Base-by-base conservation (phyloP, 2,329 filamentous ascomycete genomes). In the Phaeophleospora eucalypticola region DNA sequence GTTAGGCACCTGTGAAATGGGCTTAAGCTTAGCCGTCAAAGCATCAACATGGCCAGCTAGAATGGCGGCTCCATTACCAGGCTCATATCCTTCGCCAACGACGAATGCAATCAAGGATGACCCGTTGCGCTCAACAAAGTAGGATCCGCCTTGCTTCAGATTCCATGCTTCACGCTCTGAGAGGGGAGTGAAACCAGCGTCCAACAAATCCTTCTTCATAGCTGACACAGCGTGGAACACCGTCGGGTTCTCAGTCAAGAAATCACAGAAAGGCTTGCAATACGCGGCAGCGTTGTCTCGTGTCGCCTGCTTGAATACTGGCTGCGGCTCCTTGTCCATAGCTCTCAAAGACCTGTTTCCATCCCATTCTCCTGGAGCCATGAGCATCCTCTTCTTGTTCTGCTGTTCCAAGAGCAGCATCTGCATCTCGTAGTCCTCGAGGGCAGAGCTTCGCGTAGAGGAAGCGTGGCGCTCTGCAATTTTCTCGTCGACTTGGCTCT, bases 1-100 rank as follows among this genome's bases (percentile, higher is more conserved):
- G 59, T 77, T 87, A n/a, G 85, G 82, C 61, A 95, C 83, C 62
- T 81, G 87, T 62, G 89, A 89, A 20, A 96, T 80, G 8, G 93
- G 91, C 81, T 97, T 97, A 59, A 97, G 73, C 68, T 84, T 87
- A 15, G 90, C 87, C 14, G 90, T 95, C 43, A 97, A 73, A 38
- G 91, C 90, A 69, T 97, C 93, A 53, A 97, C 86, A 68, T 97
- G 93, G 6, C 90, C 90, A 2, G 87, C 93, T 37, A 97, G 77
- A 69, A 96, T 90, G 45, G 84, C 89, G 41, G 91, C 79, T 39
- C 91, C 91, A 61, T 94, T 90, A 7, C 91, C 91, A 42, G 85
- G 79, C 68, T 86, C 77, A 67, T 95, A 96, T 2, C 83, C 78
- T 43, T 80, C 81, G 46, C 91, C 91, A 46, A 96, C 79, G 3